Base-by-base conservation (phyloP, 164 flowering plant species). In the Berberis vulgaris region DNA sequence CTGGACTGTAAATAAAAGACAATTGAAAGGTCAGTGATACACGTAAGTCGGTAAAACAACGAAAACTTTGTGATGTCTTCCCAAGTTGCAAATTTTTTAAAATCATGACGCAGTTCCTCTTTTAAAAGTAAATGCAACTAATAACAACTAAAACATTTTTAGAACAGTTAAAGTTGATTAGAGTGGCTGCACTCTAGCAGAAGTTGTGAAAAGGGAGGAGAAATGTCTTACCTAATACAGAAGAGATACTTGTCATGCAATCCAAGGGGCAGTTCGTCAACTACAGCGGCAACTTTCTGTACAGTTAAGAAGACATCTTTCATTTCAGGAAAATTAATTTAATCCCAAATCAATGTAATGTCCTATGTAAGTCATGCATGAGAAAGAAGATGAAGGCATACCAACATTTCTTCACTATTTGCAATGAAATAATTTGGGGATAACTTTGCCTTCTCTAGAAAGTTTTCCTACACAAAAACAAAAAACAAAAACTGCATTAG, bases 211-310 rank as follows among this genome's bases (percentile, higher is more conserved):
- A 52, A 65, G 54, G 26, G 59, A 42, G 43, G 50, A 13, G 9
- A 46, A 41, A 63, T 49, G 52, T 3, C 12, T 69, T 80, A 94
- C 98, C 98, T 94, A 39, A 84, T 77, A 70, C 89, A 81, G 76
- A 90, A 94, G 49, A 90, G 86, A 76, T 86, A 94, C 75, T 94
- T 90, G 10, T 90, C 95, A 43, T 82, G 86, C 83, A 94, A 70
- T 46, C 71, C 70, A 43, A 94, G 85, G 45, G 97, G 96, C 65
- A 94, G 65, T 67, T 85, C 83, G 73, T 94, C 98, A 72, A 94
- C 67, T 50, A 90, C 76, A 53, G 88, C 86, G 54, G 97, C 98
- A 63, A 84, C 91, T 83, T 83, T 88, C 98, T 94, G 89, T 65
- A 26, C 26, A 26, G 26, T 26, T 26, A 26, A 26, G 26, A 26